A percentile compares a stretch with the other conserved stretches of the same genome.
Conservation (phyloP, 768 basidiomycete genomes). For the Cyathus striatus region DNA sequence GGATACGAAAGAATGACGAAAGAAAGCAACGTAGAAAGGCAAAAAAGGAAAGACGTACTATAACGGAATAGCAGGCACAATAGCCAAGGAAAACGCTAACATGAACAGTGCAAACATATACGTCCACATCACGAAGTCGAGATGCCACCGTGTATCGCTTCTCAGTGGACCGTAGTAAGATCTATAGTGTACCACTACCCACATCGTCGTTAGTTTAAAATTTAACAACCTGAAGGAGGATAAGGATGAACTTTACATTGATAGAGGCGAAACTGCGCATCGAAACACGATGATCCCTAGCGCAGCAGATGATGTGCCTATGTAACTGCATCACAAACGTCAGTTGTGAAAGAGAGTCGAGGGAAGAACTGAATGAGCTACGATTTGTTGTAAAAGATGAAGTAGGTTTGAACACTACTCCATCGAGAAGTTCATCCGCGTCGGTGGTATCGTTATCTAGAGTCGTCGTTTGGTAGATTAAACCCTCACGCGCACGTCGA, state of each 20-base stretch:
- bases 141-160: slow-evolving; percentile 21
- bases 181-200: slow-evolving; percentile 15
- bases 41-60: too few species aligned
- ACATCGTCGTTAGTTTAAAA: too few species aligned
- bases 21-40: neutral
- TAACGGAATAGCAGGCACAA: slow-evolving; percentile 18
- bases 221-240: neutral
- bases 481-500: too few species aligned
- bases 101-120: slow-evolving; percentile 21
- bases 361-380: slow-evolving; percentile 5
- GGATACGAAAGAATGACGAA: neutral
- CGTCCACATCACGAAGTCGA: slow-evolving; percentile 28
- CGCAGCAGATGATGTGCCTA: slow-evolving; percentile 22
- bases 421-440: slow-evolving; percentile 9
- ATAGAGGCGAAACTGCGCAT: slow-evolving; percentile 21
- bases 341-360: slow-evolving; percentile 8
- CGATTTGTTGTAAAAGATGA: slow-evolving; percentile 16
- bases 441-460: too few species aligned
- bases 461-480: too few species aligned
- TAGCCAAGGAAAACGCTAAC: slow-evolving; percentile 21
- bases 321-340: slow-evolving; percentile 14
- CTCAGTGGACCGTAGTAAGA: slow-evolving; percentile 19
- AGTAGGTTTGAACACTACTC: slow-evolving; percentile 14
- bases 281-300: slow-evolving; percentile 25
- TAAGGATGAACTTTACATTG: slow-evolving; percentile 11